Percentiles rank a stretch among this genome's conserved stretches.
These are phyloP conservation scores for Pythium biforme DNA, from an alignment of 352 stramenopile species.

Conservation along the genomic window DNA sequence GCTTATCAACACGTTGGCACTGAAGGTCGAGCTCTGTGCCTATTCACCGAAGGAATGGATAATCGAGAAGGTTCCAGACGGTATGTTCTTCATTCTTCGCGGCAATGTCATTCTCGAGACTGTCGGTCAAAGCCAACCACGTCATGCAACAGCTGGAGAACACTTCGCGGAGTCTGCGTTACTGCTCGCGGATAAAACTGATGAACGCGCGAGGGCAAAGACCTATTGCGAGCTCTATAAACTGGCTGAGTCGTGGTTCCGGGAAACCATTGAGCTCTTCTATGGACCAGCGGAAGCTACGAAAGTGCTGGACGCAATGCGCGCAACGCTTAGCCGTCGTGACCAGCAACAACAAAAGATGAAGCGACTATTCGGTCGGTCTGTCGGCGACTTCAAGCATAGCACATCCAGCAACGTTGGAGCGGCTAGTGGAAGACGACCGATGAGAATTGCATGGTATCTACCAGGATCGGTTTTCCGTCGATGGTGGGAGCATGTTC, in stretches of 20 bases:
- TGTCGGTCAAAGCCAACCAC: constrained; percentile 25
- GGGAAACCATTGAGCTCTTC: constrained; percentile 50
- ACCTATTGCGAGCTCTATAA: constrained; percentile 80
- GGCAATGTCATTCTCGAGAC: constrained; percentile 49
- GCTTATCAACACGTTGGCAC: constrained; percentile 65
- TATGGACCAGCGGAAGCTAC: constrained; percentile 35
- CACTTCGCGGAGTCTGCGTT: constrained; percentile 59
- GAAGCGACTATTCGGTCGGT: constrained; percentile 65
- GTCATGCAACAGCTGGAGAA: constrained; percentile 43
- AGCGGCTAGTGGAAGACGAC: not conserved
- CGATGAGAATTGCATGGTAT: constrained; percentile 26
- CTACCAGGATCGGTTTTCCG: constrained; percentile 58
- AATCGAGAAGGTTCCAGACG: constrained; percentile 59
- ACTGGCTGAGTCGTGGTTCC: constrained; percentile 51
- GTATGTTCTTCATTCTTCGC: constrained; percentile 65
- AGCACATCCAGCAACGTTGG: not conserved
- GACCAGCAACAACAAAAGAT: constrained; percentile 82
- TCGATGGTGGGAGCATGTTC: constrained; percentile 56
- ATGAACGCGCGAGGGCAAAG: constrained; percentile 55
- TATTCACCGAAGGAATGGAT: constrained; percentile 77
- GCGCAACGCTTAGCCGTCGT: constrained; percentile 42
- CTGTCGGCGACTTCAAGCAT: constrained; percentile 20
- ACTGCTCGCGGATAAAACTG: constrained; percentile 37
- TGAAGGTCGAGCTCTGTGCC: constrained; percentile 44
- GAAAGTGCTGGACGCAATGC: constrained; percentile 49